phyloP scores from a whole-genome alignment of 495 filamentous ascomycete genomes.

The Xylaria venustula region DNA sequence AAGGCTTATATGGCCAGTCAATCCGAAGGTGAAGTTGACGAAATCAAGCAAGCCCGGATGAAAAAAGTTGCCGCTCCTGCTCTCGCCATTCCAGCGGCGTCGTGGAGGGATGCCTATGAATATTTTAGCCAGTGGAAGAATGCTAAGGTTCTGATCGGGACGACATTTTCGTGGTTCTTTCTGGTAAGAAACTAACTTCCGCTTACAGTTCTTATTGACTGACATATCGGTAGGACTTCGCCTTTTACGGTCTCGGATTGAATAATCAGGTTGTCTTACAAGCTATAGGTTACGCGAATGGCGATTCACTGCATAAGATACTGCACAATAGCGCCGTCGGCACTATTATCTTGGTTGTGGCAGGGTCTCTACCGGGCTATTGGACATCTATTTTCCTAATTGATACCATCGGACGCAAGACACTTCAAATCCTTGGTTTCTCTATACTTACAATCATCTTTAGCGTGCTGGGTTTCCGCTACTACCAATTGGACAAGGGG shows the following conservation, averaged over 20 bases:
- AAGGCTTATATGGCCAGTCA: conserved; percentile 60
- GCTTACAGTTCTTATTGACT: not conserved
- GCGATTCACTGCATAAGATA: conserved; percentile 61
- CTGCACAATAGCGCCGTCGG: conserved; percentile 71
- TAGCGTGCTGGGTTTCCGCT: conserved; percentile 69
- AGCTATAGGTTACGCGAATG: conserved; percentile 62
- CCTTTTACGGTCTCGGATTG: conserved; percentile 77
- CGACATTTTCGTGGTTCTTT: conserved; percentile 79
- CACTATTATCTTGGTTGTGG: conserved; percentile 72
- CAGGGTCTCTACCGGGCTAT: conserved; percentile 77
- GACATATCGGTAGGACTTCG: conserved; percentile 40
- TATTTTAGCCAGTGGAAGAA: conserved; percentile 73
- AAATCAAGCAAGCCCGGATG: conserved; percentile 33
- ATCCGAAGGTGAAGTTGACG: conserved; percentile 48
- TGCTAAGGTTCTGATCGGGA: conserved; percentile 71
- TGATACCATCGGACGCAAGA: conserved; percentile 74
- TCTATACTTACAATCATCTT: conserved; percentile 69
- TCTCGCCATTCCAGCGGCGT: conserved; percentile 61
- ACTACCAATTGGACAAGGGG: conserved; percentile 48
- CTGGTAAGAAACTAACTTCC: conserved; percentile 46
- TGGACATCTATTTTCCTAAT: conserved; percentile 70
- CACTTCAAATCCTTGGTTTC: conserved; percentile 79
- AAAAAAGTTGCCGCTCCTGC: conserved; percentile 34
- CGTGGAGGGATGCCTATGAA: conserved; percentile 59
- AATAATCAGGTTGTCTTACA: conserved; percentile 70